These are phyloP conservation scores for Ophiostoma novo-ulmi DNA, from an alignment of 2,329 filamentous ascomycete genomes.

Conservation along the genomic window DNA sequence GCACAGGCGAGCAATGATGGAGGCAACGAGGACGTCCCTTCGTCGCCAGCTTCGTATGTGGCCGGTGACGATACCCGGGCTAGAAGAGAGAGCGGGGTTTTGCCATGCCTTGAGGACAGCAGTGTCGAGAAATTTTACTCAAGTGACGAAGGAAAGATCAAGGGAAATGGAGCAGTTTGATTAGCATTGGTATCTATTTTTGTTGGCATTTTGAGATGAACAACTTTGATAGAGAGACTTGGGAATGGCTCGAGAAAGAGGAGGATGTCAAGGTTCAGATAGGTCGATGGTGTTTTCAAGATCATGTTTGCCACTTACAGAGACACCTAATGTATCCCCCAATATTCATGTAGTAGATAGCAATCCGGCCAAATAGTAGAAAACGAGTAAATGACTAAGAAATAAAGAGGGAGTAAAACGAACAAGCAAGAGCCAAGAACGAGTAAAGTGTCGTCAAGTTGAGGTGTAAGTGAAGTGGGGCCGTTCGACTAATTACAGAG, in stretches of 20 bases:
- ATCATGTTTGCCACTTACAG: background rate
- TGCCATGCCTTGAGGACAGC: background rate
- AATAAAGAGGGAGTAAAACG: background rate
- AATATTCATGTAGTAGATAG: background rate
- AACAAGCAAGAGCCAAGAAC: background rate
- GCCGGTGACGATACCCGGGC: background rate
- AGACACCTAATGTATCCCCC: background rate
- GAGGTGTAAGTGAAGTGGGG: conserved; percentile 11
- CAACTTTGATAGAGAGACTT: too few species aligned
- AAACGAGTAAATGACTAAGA: background rate
- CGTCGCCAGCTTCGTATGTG: background rate
- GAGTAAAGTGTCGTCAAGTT: background rate
- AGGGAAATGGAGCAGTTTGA: background rate
- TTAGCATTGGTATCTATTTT: background rate
- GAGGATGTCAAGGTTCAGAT: background rate
- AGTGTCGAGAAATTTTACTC: background rate
- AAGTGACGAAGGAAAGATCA: background rate
- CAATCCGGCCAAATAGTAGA: background rate
- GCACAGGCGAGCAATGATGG: background rate
- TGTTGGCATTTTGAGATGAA: background rate
- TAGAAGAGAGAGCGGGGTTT: background rate
- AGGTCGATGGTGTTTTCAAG: too few species aligned
- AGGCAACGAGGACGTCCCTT: background rate
- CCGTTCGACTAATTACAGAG: background rate
- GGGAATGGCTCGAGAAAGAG: background rate